Percentiles rank a stretch among this genome's conserved stretches.
phyloP scores from a whole-genome alignment of 129 eudicot species.

The Erigeron canadensis region DNA sequence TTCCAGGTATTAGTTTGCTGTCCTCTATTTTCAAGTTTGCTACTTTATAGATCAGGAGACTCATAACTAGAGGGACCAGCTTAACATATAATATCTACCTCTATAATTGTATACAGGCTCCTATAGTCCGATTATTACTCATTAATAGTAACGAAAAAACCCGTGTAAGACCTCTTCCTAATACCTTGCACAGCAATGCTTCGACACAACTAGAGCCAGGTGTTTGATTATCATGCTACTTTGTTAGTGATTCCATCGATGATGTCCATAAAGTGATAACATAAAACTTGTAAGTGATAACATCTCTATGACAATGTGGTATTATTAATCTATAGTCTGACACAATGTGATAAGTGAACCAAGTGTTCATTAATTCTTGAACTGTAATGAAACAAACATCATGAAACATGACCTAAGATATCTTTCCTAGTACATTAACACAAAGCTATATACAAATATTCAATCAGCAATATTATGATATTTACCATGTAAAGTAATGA shows the following conservation, averaged over 20 bases:
- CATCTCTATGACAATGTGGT: conserved; percentile 4
- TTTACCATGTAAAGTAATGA: background rate
- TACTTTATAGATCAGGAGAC: conserved; percentile 2
- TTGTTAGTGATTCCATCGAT: background rate
- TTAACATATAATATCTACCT: background rate
- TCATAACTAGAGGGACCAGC: background rate
- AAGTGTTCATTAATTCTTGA: background rate
- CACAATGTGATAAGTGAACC: background rate
- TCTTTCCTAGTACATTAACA: background rate
- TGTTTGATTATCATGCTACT: background rate
- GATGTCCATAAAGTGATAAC: background rate
- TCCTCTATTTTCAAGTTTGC: background rate
- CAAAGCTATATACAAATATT: too few species aligned
- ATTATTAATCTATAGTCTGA: background rate
- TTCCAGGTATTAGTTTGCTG: background rate
- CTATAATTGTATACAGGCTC: background rate
- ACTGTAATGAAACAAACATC: background rate
- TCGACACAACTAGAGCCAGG: background rate
- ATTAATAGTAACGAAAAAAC: background rate
- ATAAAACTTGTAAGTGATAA: conserved; percentile 3
- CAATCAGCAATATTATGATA: background rate
- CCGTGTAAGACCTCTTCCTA: conserved; percentile 3
- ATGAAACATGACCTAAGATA: conserved; percentile 1
- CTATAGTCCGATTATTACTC: conserved; percentile 7
- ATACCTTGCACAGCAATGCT: conserved; percentile 2